Evolutionary conservation across 352 stramenopile genomes (phyloP).

Genomic region (Peronospora destructor): DNA sequence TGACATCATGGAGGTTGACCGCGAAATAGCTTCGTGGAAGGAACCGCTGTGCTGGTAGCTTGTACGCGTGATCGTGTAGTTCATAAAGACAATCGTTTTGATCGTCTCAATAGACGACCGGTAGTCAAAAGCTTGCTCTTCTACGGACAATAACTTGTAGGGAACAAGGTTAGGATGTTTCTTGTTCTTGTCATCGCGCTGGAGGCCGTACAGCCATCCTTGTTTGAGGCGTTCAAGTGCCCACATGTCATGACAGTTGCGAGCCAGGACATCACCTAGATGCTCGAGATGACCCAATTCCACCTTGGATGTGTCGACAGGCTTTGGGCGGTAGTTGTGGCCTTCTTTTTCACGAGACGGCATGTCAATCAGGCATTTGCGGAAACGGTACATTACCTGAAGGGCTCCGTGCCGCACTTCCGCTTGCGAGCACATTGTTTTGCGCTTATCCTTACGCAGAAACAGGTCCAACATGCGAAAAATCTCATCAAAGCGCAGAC

Average conservation of each 20-base stretch:
- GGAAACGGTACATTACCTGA: conserved; percentile 87
- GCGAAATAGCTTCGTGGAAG: conserved; percentile 57
- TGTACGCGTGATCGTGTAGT: conserved; percentile 66
- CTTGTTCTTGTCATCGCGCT: conserved; percentile 71
- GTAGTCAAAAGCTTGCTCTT: conserved; percentile 82
- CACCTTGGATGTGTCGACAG: conserved; percentile 70
- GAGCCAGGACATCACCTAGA: conserved; percentile 65
- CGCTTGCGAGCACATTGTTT: conserved; percentile 53
- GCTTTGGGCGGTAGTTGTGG: conserved; percentile 82
- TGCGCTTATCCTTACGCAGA: conserved; percentile 71
- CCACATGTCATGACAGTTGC: conserved; percentile 87
- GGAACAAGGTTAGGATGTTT: conserved; percentile 77
- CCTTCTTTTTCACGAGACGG: conserved; percentile 83
- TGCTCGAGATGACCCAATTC: conserved; percentile 67
- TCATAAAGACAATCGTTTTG: conserved; percentile 86
- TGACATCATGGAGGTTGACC: conserved; percentile 62
- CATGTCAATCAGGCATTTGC: conserved; percentile 85
- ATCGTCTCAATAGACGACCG: conserved; percentile 84
- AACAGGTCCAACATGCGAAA: conserved; percentile 81
- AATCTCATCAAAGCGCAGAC: conserved; percentile 79
- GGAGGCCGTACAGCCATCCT: conserved; percentile 65
- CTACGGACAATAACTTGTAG: conserved; percentile 69
- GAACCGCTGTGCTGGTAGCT: conserved; percentile 43
- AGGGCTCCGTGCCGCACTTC: conserved; percentile 71
- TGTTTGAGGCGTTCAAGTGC: conserved; percentile 78